phyloP scores from a whole-genome alignment of 768 basidiomycete genomes.

The Cyclocybe aegerita region DNA sequence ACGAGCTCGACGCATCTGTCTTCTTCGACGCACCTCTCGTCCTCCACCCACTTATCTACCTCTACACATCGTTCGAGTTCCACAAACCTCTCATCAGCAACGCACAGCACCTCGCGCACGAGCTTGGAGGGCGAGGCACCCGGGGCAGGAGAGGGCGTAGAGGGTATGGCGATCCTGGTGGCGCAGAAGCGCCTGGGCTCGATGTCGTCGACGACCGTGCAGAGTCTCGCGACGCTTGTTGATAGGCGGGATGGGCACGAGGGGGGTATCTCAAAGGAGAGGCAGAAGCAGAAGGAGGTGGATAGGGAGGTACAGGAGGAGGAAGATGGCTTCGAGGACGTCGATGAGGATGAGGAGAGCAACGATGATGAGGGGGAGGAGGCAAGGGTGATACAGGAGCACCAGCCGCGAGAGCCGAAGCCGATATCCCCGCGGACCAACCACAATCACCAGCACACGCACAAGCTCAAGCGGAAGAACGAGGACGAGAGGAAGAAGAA shows the following conservation, averaged over 20 bases:
- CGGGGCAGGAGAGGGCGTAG: not conserved
- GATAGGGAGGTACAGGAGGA: conserved; percentile 11
- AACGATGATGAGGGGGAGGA: conserved; percentile 11
- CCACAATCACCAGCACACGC: too few relatives aligned
- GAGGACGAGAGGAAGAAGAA: conserved; percentile 7
- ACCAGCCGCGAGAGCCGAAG: too few relatives aligned
- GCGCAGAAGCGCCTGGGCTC: conserved; percentile 8
- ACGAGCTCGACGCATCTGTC: too few relatives aligned
- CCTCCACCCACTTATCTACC: too few relatives aligned
- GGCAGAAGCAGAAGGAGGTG: not conserved
- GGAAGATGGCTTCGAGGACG: conserved; percentile 6
- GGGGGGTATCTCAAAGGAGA: conserved; percentile 1
- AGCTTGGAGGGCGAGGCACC: not conserved
- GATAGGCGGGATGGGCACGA: conserved; percentile 1
- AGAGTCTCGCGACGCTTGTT: conserved; percentile 11
- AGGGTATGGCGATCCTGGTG: not conserved
- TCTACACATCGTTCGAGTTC: too few relatives aligned
- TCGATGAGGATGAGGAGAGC: conserved; percentile 9
- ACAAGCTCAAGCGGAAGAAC: too few relatives aligned
- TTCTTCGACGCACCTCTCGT: too few relatives aligned
- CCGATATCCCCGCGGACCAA: too few relatives aligned
- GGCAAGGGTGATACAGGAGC: too few relatives aligned
- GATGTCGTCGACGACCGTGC: conserved; percentile 16
- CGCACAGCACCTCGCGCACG: not conserved
- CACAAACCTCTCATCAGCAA: too few relatives aligned